phyloP scores from a whole-genome alignment of 768 basidiomycete genomes.

The Calocera cornea region DNA sequence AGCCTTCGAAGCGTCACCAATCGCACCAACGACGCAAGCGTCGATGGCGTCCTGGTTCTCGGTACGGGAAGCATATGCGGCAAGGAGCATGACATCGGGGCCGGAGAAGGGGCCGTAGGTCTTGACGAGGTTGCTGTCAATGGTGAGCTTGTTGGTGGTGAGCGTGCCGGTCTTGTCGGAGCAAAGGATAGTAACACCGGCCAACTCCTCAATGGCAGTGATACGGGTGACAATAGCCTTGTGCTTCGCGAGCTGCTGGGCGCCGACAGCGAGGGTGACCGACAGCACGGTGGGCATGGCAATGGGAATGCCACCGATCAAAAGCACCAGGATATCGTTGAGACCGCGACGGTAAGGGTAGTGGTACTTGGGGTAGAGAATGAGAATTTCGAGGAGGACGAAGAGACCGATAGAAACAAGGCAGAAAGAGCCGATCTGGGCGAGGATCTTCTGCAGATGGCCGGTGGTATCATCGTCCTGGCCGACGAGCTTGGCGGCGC shows the following conservation, averaged over 20 bases:
- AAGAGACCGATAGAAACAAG: conserved; percentile 92
- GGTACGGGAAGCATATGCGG: conserved; percentile 91
- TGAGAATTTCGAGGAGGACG: conserved; percentile 84
- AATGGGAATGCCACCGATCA: conserved; percentile 99
- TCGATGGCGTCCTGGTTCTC: conserved; percentile 99
- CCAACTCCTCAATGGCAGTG: conserved; percentile 96
- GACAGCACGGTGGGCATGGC: conserved; percentile 99
- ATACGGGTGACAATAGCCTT: conserved; percentile 99
- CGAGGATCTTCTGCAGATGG: conserved; percentile 96
- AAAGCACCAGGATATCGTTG: conserved; percentile 92
- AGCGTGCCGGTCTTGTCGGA: conserved; percentile 98
- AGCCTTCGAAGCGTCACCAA: conserved; percentile 58
- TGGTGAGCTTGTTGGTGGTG: conserved; percentile 98
- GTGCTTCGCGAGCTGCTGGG: conserved; percentile 96
- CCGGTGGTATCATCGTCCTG: conserved; percentile 96
- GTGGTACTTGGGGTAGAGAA: conserved; percentile 82
- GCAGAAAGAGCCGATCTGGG: conserved; percentile 96
- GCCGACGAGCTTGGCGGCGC: conserved; percentile 92
- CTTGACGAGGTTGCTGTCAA: conserved; percentile 81
- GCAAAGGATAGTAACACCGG: conserved; percentile 95
- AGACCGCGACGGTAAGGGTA: conserved; percentile 89
- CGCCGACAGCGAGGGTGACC: conserved; percentile 96
- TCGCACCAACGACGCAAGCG: conserved; percentile 64
- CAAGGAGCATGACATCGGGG: conserved; percentile 84
- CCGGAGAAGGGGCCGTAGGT: conserved; percentile 80